Percentiles rank a stretch among this genome's conserved stretches.
Conservation (phyloP, 108 stramenopile genomes). For the Nitzschia sp. region DNA sequence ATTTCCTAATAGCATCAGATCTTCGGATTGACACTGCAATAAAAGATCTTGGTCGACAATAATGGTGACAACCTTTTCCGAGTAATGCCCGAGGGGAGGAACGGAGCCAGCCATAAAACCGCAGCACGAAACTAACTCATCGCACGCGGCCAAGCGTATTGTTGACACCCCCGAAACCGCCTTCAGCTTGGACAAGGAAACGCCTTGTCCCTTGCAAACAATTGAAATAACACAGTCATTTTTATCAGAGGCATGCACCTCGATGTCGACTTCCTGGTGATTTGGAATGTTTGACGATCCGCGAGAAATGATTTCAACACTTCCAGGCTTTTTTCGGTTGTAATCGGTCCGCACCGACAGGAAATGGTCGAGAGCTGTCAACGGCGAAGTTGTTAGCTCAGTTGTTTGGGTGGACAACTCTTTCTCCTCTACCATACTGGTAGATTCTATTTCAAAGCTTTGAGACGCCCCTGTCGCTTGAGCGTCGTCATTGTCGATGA, state of each 20-base stretch:
- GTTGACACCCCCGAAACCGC: background rate
- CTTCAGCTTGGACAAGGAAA: slow-evolving; percentile 8
- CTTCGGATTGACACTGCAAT: slow-evolving; percentile 2
- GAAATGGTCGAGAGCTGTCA: slow-evolving; percentile 12
- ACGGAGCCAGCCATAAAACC: slow-evolving; percentile 15
- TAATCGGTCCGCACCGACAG: slow-evolving; percentile 6
- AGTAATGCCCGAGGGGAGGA: slow-evolving; percentile 23
- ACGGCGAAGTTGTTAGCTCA: background rate
- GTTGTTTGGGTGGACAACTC: too few relatives aligned
- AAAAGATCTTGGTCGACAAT: slow-evolving; percentile 17
- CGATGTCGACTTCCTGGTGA: background rate
- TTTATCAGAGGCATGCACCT: background rate
- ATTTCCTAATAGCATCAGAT: slow-evolving; percentile 17
- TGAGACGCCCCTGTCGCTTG: too few relatives aligned
- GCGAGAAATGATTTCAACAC: slow-evolving; percentile 13
- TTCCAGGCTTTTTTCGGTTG: background rate
- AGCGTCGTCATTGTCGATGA: too few relatives aligned
- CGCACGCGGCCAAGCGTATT: background rate
- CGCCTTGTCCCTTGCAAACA: background rate
- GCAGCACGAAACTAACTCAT: slow-evolving; percentile 7
- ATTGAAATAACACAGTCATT: slow-evolving; percentile 1
- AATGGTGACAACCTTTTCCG: background rate
- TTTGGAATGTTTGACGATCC: slow-evolving; percentile 12
- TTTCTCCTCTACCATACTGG: too few relatives aligned
- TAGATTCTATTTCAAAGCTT: too few relatives aligned